Conservation (phyloP, 129 eudicot genomes). For the Chrysanthemum makinoi region DNA sequence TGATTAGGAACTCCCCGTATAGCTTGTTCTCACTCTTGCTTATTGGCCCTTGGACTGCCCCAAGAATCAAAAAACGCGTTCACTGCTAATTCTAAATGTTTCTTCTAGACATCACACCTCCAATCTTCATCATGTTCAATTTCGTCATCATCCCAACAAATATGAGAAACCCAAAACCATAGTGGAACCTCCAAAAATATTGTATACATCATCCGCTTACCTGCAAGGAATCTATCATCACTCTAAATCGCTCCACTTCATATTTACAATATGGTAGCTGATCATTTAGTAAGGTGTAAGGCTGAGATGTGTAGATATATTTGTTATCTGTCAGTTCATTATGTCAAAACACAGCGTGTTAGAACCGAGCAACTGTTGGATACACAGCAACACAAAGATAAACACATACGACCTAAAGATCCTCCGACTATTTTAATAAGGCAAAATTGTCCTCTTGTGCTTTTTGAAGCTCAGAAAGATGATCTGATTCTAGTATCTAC, state of each 20-base stretch:
- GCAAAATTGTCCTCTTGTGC: conserved; percentile 70
- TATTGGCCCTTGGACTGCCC: no score
- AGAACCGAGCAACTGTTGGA: conserved; percentile 16
- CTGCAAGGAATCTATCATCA: conserved; percentile 71
- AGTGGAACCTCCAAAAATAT: neutral
- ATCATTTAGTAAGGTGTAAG: conserved; percentile 71
- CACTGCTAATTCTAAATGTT: no score
- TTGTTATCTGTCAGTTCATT: conserved; percentile 76
- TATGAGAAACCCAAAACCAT: no score
- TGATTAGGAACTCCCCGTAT: no score
- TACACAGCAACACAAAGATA: neutral
- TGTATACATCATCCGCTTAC: conserved; percentile 32
- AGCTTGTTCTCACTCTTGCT: no score
- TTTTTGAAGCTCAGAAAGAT: no score
- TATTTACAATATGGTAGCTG: conserved; percentile 88
- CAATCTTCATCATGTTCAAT: no score
- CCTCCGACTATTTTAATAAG: conserved; percentile 78
- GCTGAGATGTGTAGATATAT: conserved; percentile 64
- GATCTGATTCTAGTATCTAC: conserved; percentile 84
- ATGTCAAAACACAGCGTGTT: conserved; percentile 38
- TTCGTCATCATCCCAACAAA: no score
- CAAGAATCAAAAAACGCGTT: no score
- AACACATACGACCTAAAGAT: conserved; percentile 65
- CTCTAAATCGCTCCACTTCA: conserved; percentile 68
- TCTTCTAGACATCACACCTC: no score